A percentile compares a stretch with the other conserved stretches of the same genome.
phyloP scores from a whole-genome alignment of 805 yeast genomes.

The Naumovozyma dairenensis region DNA sequence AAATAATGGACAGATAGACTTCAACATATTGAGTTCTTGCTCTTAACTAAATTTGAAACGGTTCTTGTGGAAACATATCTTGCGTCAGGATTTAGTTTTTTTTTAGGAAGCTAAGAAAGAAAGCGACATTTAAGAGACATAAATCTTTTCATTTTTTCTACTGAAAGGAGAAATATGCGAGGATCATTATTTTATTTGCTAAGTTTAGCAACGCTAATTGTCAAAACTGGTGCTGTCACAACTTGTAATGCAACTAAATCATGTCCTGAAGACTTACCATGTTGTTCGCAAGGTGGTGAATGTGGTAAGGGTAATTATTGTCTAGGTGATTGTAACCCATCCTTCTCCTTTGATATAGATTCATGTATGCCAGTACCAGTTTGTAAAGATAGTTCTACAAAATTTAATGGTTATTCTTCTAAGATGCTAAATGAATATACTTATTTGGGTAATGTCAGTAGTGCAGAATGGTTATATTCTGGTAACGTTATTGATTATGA shows the following conservation, averaged over 20 bases:
- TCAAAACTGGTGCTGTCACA: background rate
- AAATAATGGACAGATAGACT: too few species aligned
- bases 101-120: too few species aligned
- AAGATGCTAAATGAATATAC: constrained; percentile 29
- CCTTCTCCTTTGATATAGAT: constrained; percentile 44
- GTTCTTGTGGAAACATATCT: too few species aligned
- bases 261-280: constrained; percentile 77
- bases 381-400: constrained; percentile 42
- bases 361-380: constrained; percentile 85
- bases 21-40: too few species aligned
- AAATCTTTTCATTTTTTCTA: too few species aligned
- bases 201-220: background rate
- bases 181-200: background rate
- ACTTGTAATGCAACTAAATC: constrained; percentile 43
- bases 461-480: constrained; percentile 54
- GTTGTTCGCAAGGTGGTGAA: constrained; percentile 73
- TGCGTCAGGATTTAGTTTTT: too few species aligned
- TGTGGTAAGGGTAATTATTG: constrained; percentile 72
- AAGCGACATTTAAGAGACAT: too few species aligned
- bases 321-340: constrained; percentile 81
- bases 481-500: constrained; percentile 50
- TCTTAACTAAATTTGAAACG: too few species aligned
- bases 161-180: too few species aligned
- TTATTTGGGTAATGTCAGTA: constrained; percentile 63
- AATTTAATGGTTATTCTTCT: constrained; percentile 31